A percentile compares a stretch with the other conserved stretches of the same genome.
Conservation (phyloP, 163 green algal genomes). For the Chloromonas sp. region DNA sequence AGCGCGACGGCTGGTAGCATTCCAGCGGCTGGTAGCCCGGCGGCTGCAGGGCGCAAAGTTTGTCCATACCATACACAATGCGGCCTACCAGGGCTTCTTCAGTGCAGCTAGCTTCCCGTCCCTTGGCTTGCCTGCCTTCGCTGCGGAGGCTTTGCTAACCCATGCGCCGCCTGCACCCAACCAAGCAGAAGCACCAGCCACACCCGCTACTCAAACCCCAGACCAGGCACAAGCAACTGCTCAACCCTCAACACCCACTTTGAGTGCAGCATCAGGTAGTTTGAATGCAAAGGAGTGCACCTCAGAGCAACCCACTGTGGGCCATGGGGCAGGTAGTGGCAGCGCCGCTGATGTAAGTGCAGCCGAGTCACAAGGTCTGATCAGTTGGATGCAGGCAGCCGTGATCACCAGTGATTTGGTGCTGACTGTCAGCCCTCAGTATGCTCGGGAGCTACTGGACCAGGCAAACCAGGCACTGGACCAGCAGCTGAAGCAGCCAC, state of each 20-base stretch:
- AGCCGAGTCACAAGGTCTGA: not conserved
- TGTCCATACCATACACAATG: slow-evolving; percentile 80
- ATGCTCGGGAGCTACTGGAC: slow-evolving; percentile 62
- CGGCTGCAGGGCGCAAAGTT: slow-evolving; percentile 22
- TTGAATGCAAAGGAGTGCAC: not conserved
- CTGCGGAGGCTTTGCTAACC: slow-evolving; percentile 16
- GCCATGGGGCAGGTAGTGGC: too few species aligned
- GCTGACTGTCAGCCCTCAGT: slow-evolving; percentile 74
- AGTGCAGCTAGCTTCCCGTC: slow-evolving; percentile 21
- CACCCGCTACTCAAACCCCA: too few species aligned
- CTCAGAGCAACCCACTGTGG: not conserved
- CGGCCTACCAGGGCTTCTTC: slow-evolving; percentile 74
- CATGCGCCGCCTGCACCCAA: not conserved
- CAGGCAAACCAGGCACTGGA: not conserved
- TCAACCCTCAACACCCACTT: too few species aligned
- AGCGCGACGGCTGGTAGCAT: slow-evolving; percentile 10
- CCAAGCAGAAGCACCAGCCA: too few species aligned
- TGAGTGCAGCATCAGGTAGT: not conserved
- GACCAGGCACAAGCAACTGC: too few species aligned
- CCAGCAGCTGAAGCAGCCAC: too few species aligned
- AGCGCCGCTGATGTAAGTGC: too few species aligned
- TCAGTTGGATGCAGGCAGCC: slow-evolving; percentile 70
- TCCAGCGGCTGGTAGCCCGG: slow-evolving; percentile 13
- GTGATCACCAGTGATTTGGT: slow-evolving; percentile 51
- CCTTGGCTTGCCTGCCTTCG: slow-evolving; percentile 45